phyloP scores from a whole-genome alignment of 78 protist genomes.

The Dictyostelium firmibasis region DNA sequence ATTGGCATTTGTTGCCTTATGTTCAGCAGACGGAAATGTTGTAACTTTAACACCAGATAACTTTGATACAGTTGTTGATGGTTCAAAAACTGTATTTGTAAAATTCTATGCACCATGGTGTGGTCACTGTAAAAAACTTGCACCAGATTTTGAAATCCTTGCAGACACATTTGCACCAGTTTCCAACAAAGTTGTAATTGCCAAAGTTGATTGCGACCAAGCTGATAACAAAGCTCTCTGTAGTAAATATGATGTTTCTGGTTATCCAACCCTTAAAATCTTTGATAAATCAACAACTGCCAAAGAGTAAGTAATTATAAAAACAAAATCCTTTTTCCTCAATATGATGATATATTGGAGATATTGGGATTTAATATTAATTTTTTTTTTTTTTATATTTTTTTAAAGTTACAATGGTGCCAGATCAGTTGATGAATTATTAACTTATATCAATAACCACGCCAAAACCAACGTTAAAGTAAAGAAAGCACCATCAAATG shows the following conservation, averaged over 20 bases:
- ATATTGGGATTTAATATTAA: no score
- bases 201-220: constrained; percentile 87
- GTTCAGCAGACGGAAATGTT: constrained; percentile 78
- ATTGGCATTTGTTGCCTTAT: constrained; percentile 10
- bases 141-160: constrained; percentile 87
- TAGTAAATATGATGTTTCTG: constrained; percentile 81
- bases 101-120: constrained; percentile 90
- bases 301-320: constrained; percentile 53
- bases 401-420: constrained; percentile 81
- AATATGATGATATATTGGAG: no score
- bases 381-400: no score
- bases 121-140: constrained; percentile 88
- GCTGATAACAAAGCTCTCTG: constrained; percentile 74
- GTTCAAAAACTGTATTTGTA: constrained; percentile 83
- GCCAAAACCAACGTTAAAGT: constrained; percentile 69
- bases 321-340: no score
- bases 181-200: constrained; percentile 78
- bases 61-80: constrained; percentile 86
- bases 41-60: constrained; percentile 79
- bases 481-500: constrained; percentile 79
- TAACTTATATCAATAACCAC: constrained; percentile 78
- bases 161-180: constrained; percentile 72
- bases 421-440: constrained; percentile 84
- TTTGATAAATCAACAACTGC: constrained; percentile 83
- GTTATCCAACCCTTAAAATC: constrained; percentile 94